Evolutionary conservation across 2,329 filamentous ascomycete genomes (phyloP).

Genomic region (Fusarium transvaalense): DNA sequence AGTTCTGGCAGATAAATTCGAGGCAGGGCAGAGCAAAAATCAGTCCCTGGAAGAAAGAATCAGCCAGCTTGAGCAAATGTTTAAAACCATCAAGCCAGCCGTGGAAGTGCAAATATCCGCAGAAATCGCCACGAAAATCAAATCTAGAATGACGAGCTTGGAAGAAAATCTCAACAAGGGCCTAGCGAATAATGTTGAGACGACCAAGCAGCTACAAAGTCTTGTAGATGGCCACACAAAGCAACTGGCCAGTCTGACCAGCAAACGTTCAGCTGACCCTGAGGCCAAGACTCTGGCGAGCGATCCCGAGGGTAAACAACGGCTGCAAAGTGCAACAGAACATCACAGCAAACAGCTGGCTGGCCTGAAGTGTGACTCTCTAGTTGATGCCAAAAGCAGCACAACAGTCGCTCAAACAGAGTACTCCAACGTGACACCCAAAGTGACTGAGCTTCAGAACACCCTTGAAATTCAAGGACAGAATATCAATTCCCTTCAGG

Average conservation of each 20-base stretch:
- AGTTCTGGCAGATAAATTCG: conserved; percentile 22
- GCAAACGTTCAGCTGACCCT: background rate
- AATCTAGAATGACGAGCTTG: background rate
- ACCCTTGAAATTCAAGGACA: conserved; percentile 17
- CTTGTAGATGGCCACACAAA: conserved; percentile 1
- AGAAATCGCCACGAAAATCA: conserved; percentile 14
- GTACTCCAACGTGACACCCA: background rate
- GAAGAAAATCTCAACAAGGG: conserved; percentile 1
- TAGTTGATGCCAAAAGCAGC: background rate
- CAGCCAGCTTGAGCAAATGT: conserved; percentile 43
- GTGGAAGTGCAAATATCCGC: conserved; percentile 2
- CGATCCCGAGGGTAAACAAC: too few relatives aligned
- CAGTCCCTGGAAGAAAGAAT: conserved; percentile 34
- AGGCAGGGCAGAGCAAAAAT: conserved; percentile 18
- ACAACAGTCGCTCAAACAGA: background rate
- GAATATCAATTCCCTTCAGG: conserved; percentile 10
- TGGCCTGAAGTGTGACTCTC: background rate
- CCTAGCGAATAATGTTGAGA: background rate
- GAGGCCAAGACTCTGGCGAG: too few relatives aligned
- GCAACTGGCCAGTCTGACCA: conserved; percentile 3
- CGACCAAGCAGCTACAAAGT: background rate
- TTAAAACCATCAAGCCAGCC: conserved; percentile 37
- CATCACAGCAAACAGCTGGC: background rate
- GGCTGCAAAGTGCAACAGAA: background rate
- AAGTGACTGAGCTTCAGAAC: background rate